Conservation (phyloP, 177 flowering plant genomes). For the Tripterygium wilfordii region DNA sequence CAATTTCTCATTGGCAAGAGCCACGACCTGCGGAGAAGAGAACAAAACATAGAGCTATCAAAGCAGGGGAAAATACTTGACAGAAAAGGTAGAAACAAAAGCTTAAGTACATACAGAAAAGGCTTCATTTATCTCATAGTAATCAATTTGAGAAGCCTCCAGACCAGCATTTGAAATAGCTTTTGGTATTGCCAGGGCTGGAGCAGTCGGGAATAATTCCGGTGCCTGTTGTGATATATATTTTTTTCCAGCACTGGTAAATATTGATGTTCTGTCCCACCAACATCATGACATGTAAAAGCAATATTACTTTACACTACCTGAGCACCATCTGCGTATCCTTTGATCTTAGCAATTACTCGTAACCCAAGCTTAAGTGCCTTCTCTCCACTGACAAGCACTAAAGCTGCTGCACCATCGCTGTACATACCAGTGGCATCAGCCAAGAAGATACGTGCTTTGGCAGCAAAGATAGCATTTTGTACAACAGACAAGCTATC, state of each 20-base stretch:
- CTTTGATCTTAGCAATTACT: conserved; percentile 74
- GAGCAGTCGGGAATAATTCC: conserved; percentile 84
- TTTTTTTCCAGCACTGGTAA: conserved; percentile 7
- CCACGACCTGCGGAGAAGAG: conserved; percentile 67
- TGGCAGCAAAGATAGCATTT: no score
- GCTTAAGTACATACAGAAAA: conserved; percentile 58
- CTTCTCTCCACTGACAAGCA: conserved; percentile 86
- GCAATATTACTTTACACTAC: conserved; percentile 25
- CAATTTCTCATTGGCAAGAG: conserved; percentile 82
- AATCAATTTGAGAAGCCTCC: conserved; percentile 81
- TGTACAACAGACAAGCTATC: no score
- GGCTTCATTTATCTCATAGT: conserved; percentile 94
- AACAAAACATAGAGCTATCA: not conserved
- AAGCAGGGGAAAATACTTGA: not conserved
- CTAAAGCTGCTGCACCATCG: conserved; percentile 99
- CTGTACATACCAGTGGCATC: conserved; percentile 26
- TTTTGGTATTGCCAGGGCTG: conserved; percentile 95
- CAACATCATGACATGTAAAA: conserved; percentile 2
- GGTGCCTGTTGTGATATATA: conserved; percentile 74
- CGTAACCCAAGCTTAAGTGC: conserved; percentile 69
- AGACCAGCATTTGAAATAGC: conserved; percentile 87
- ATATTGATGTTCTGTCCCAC: not conserved
- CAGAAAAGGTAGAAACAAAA: not conserved
- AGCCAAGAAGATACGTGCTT: no score
- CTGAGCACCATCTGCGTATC: conserved; percentile 97